Percentiles rank a stretch among this genome's conserved stretches.
phyloP scores from a whole-genome alignment of 169 alveolate genomes.

The Plasmodium adleri region DNA sequence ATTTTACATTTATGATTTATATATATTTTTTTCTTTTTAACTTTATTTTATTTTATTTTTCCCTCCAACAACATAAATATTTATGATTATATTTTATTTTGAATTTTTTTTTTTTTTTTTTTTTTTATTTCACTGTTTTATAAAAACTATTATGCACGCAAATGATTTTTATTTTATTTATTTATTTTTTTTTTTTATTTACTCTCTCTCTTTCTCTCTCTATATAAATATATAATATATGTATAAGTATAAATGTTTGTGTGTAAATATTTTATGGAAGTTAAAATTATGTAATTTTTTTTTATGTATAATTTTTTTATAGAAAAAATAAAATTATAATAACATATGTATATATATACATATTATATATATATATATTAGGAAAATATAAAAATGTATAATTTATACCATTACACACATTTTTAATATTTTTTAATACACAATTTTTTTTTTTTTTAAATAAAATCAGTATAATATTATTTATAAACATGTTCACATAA shows the following conservation, averaged over 20 bases:
- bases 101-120: conserved; percentile 24
- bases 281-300: conserved; percentile 17
- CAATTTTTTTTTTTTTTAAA: no score
- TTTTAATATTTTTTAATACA: not conserved
- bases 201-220: conserved; percentile 50
- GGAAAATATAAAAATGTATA: conserved; percentile 14
- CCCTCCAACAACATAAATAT: conserved; percentile 19
- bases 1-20: conserved; percentile 10
- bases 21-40: conserved; percentile 9
- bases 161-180: not conserved
- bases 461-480: no score
- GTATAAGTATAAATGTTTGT: conserved; percentile 32
- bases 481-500: not conserved
- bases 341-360: no score
- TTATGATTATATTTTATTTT: conserved; percentile 32
- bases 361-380: not conserved
- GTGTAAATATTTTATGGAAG: conserved; percentile 33
- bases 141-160: no score
- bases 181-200: conserved; percentile 10
- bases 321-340: conserved; percentile 3
- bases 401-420: conserved; percentile 51
- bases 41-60: conserved; percentile 17
- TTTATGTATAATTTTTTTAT: conserved; percentile 11
- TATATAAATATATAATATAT: not conserved
- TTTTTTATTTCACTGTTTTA: not conserved